These are phyloP conservation scores for Alternaria angustiovoidea DNA, from an alignment of 2,329 filamentous ascomycete species.

Conservation along the genomic window DNA sequence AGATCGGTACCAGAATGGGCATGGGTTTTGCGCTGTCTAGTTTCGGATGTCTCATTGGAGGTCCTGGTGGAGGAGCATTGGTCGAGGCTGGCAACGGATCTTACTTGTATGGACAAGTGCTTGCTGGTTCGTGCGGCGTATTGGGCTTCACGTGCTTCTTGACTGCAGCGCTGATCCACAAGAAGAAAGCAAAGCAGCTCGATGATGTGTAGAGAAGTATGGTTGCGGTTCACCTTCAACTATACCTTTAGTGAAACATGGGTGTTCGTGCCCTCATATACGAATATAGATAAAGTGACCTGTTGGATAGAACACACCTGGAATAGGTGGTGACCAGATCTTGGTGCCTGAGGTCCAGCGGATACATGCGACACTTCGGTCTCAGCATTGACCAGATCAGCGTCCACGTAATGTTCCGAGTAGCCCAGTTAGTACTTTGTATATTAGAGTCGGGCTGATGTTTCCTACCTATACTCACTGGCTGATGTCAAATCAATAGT, in stretches of 20 bases:
- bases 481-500: no score
- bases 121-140: slow-evolving; percentile 44
- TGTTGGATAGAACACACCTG: slow-evolving; percentile 19
- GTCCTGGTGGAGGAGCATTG: slow-evolving; percentile 43
- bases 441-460: no score
- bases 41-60: slow-evolving; percentile 39
- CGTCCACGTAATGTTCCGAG: no score
- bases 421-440: no score
- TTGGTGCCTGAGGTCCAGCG: no score
- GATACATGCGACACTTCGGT: no score
- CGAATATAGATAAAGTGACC: neutral
- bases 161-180: slow-evolving; percentile 19
- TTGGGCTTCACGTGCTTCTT: slow-evolving; percentile 22
- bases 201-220: neutral
- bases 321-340: no score
- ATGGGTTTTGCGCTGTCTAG: slow-evolving; percentile 47
- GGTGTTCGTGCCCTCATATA: slow-evolving; percentile 20
- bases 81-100: slow-evolving; percentile 47
- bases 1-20: slow-evolving; percentile 57
- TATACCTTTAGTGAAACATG: slow-evolving; percentile 50
- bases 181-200: slow-evolving; percentile 10
- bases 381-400: no score
- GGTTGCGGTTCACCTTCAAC: neutral
- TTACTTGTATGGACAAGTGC: slow-evolving; percentile 55
- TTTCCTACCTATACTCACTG: no score